Base-by-base conservation (phyloP, 2,329 filamentous ascomycete genomes). In the Sporothrix pseudoabietina region DNA sequence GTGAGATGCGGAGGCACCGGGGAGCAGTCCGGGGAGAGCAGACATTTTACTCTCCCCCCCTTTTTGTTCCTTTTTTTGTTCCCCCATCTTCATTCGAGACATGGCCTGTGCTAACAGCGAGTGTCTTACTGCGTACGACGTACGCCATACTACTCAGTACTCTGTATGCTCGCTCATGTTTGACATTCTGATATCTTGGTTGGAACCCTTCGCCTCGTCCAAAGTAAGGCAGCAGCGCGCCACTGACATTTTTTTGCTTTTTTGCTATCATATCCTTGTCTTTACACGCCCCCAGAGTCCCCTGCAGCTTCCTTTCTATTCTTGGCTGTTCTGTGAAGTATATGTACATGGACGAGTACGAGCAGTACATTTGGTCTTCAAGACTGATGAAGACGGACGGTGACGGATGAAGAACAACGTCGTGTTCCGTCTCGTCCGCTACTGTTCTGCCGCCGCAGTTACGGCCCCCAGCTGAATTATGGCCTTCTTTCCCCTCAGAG, bases 1-100 rank as follows among this genome's bases (percentile, higher is more conserved):
- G 35, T 41, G 35, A 22, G 39, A 44, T 14, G 59, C 59, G 59
- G 59, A 65, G 59, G 59, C 35, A 65, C 59, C 59, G 59, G 59
- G 59, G 59, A 61, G 19, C 59, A 44, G 59, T 65, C 59, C 59
- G 59, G 35, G 59, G n/a, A 16, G 22, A 39, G 12, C 59, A 39
- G 19, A 26, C 32, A 9, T 19, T 6, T 26, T 22, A 26, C 12
- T 22, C 22, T 30, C 2, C 54, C 54, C 54, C 54, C 54, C 54
- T 30, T 57, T 55, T 35, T 61, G 7, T 61, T 14, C 32, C 19
- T 30, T 57, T 57, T 5, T 32, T 14, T 57, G 22, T 30, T 57
- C 54, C 52, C 22, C 26, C 26, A 57, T 52, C 22, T 55, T 4
- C 44, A 49, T 49, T 49, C 41, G 41, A 66, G 63, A 66, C 63